Base-by-base conservation (phyloP, 495 filamentous ascomycete genomes). In the Paragyromitra xinjiangensis region DNA sequence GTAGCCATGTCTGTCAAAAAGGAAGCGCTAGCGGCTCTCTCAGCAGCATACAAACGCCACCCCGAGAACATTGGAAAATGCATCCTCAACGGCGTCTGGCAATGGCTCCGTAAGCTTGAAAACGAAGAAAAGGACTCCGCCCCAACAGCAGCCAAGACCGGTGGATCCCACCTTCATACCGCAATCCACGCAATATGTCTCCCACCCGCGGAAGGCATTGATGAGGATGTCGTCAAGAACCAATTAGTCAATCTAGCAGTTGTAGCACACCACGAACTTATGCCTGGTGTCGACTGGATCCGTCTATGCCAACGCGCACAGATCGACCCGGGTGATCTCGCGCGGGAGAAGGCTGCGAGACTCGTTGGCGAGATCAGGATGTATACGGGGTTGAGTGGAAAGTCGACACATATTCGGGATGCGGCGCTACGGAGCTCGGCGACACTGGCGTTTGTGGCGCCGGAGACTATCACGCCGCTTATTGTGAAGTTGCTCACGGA, bases 391-490 rank as follows among this genome's bases (percentile, higher is more conserved):
- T 56, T 81, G n/a, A 78, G 73, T 22, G 81, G 81, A 24, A 74
- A 50, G 50, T 75, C 84, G 6, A 82, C 80, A 3, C 70, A 72
- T 19, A 85, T 94, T 68, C 88, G 88, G 66, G 82, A 85, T 12
- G 95, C 96, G 37, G 91, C 94, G 12, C 93, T 89, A 82, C 88
- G 86, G 69, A 92, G 94, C 1, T 91, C 93, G 3, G 93, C 94
- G 48, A 96, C 98, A 70, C 86, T 99, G 64, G 94, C 93, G 5
- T 99, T 99, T 75, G 93, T 99, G 29, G 92, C 95, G 4, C 95
- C 95, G 1, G 93, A 94, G 56, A 84, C 85, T 14, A 91, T 97
- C 84, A 91, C 92, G 14, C 90, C 93, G 1, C 88, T 88, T 8
- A 86, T 99, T 26, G 88, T 97, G 6, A 83, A 88, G 50, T 89